These are phyloP conservation scores for Toxicodendron radicans DNA, from an alignment of 345 rosid genomes.

Conservation along the genomic window DNA sequence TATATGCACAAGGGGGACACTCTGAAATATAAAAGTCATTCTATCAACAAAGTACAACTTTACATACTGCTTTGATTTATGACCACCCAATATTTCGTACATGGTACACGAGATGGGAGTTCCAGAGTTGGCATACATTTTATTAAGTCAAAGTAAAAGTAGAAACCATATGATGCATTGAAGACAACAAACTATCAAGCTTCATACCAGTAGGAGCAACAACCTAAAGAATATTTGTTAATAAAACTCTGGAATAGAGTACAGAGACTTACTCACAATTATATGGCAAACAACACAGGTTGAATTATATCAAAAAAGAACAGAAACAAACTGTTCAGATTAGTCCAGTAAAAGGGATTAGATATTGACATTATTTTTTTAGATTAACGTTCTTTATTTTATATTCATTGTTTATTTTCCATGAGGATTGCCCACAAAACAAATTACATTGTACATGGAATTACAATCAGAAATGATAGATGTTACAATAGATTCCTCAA, in stretches of 20 bases:
- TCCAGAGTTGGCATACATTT: neutral
- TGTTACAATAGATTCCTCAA: neutral
- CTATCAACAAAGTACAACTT: neutral
- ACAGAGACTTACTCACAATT: neutral
- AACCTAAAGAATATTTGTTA: neutral
- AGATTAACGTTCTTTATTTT: too few relatives aligned
- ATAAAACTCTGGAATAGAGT: neutral
- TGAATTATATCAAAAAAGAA: neutral
- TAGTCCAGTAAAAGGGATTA: too few relatives aligned
- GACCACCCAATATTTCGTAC: neutral
- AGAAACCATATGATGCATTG: neutral
- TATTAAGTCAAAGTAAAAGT: slow-evolving; percentile 7
- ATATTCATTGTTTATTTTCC: neutral
- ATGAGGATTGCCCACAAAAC: too few relatives aligned
- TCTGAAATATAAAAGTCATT: slow-evolving; percentile 1
- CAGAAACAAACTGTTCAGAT: neutral
- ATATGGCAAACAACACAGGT: neutral
- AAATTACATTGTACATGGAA: neutral
- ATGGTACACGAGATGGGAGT: neutral
- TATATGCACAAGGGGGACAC: neutral
- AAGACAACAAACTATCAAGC: neutral
- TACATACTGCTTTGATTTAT: neutral
- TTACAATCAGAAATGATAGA: too few relatives aligned
- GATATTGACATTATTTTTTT: neutral
- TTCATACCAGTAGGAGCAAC: neutral